phyloP scores from a whole-genome alignment of 371 early-diverging fungal species.

The Batkoa obscura region DNA sequence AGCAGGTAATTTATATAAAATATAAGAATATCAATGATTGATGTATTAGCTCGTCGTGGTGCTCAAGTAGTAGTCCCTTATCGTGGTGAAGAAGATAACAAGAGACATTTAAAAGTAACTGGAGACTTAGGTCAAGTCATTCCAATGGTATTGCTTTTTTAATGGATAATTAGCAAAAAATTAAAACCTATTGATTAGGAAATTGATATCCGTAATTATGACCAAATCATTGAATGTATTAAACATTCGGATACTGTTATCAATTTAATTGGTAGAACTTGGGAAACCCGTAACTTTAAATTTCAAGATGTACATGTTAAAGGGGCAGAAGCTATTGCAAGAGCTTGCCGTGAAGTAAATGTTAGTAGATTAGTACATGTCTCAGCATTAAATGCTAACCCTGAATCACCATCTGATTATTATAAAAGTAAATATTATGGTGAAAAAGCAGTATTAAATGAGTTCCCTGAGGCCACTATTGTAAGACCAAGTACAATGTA shows the following conservation, averaged over 20 bases:
- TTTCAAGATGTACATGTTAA: constrained; percentile 71
- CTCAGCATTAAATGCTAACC: constrained; percentile 66
- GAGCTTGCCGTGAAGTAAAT: constrained; percentile 57
- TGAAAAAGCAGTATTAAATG: constrained; percentile 70
- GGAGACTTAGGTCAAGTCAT: constrained; percentile 92
- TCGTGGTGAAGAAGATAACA: constrained; percentile 67
- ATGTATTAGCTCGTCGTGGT: constrained; percentile 36
- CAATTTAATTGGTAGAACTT: constrained; percentile 84
- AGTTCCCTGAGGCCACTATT: constrained; percentile 81
- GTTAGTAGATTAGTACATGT: constrained; percentile 78
- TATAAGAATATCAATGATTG: neutral
- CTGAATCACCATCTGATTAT: constrained; percentile 55
- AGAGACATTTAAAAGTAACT: constrained; percentile 68
- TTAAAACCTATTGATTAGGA: constrained; percentile 22
- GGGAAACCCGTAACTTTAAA: constrained; percentile 86
- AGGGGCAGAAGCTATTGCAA: constrained; percentile 65
- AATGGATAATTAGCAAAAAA: neutral
- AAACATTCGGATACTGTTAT: constrained; percentile 86
- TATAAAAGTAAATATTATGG: constrained; percentile 76
- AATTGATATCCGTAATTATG: constrained; percentile 74
- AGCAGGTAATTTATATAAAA: constrained; percentile 32
- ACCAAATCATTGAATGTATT: constrained; percentile 60
- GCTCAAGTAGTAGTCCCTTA: constrained; percentile 83
- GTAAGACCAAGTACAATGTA: constrained; percentile 78
- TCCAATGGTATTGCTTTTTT: constrained; percentile 38